Evolutionary conservation across 2,329 filamentous ascomycete genomes (phyloP), one percentile per base, ranked within the genome.

Genomic region (Cephalotrichum gorgonifer): DNA sequence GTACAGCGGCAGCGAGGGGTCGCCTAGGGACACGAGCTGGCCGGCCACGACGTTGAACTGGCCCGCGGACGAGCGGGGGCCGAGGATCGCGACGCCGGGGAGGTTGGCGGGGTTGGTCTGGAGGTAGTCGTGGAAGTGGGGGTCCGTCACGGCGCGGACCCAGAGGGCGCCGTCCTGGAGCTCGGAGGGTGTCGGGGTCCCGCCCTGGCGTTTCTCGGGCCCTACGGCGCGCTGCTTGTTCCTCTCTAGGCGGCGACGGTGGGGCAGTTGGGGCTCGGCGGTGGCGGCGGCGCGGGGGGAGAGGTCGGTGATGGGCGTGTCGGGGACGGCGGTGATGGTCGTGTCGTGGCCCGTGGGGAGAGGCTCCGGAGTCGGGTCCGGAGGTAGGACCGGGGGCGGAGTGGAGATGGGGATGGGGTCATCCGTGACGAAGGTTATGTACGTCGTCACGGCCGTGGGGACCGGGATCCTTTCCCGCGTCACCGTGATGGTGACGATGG

Each of bases 41-140:
- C 73, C 74, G 28, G 65, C 61, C 2, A 70, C 60, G 51, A 79
- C 65, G 52, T 75, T 71, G 62, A 73, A 77, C 57, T 79, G 75
- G 0, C 75, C 75, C 0, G 76, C 76, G 1, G 71, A 71, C 8
- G 64, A 68, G 59, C 71, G 67, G 55, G 62, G 62, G 39, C 65
- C 66, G 41, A 78, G 62, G 25, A 76, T 61, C 3, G 74, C 73
- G 28, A 64, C 59, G 11, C 72, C 69, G 3, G 70, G 58, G 1
- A 64, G 48, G 48, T 62, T 60, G 22, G 61, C 52, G 5, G 67
- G 63, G 7, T 57, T 56, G 6, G 70, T 66, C 58, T 74, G 70
- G 3, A 74, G 64, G 55, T 75, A 74, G 50, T 64, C 65, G 62
- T 73, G 71, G 60, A 70, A 79, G 59, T 78, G 76, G 20, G 75